phyloP scores from a whole-genome alignment of 192 early-diverging fungal genomes.

The Jimgerdemannia lactiflua region DNA sequence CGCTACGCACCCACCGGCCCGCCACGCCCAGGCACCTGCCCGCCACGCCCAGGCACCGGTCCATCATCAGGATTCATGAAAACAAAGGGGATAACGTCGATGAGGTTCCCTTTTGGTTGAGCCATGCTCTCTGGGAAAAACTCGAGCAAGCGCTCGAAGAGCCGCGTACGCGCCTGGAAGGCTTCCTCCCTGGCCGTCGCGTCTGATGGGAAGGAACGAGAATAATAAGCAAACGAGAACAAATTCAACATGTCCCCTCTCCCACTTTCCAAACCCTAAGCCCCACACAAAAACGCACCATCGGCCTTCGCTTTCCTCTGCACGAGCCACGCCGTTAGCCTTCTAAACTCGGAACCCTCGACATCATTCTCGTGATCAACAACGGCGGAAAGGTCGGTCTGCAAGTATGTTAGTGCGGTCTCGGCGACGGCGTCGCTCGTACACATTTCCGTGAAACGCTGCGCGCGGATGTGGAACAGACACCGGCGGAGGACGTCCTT shows the following conservation, averaged over 20 bases:
- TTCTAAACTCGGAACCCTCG: slow-evolving; percentile 39
- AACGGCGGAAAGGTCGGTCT: slow-evolving; percentile 62
- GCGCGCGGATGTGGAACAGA: slow-evolving; percentile 75
- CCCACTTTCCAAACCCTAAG: neutral
- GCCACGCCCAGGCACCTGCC: no score
- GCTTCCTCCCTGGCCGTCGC: no score
- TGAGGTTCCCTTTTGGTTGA: slow-evolving; percentile 69
- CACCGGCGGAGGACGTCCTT: slow-evolving; percentile 69
- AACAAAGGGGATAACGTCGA: slow-evolving; percentile 76
- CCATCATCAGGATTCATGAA: no score
- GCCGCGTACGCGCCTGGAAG: slow-evolving; percentile 46
- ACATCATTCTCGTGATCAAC: slow-evolving; percentile 59
- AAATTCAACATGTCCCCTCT: neutral
- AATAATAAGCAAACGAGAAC: neutral
- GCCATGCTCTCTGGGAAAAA: slow-evolving; percentile 76
- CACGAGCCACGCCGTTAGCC: slow-evolving; percentile 17
- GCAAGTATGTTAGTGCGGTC: slow-evolving; percentile 75
- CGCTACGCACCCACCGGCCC: no score
- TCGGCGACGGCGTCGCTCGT: slow-evolving; percentile 23
- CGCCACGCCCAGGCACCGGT: no score
- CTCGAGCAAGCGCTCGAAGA: slow-evolving; percentile 69
- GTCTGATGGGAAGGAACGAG: slow-evolving; percentile 1
- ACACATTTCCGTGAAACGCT: slow-evolving; percentile 83
- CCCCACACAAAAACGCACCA: neutral
- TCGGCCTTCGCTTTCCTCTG: neutral